Evolutionary conservation across 331 rosid species (phyloP), one percentile per base, ranked within the genome.

Genomic region (Acacia pycnantha): DNA sequence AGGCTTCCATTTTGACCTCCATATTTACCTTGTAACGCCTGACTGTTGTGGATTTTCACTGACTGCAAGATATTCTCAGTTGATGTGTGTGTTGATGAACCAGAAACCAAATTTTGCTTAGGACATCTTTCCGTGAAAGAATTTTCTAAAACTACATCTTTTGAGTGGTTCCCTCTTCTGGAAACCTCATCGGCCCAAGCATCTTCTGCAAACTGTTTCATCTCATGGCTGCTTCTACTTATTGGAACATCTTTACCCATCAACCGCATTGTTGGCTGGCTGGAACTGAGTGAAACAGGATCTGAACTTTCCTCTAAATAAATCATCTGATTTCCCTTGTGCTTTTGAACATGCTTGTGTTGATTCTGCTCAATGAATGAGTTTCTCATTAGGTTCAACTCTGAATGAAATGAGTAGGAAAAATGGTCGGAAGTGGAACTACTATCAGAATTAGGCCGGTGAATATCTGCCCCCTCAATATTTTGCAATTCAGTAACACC

Each of bases 241-340:
- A 92, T 86, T 6, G 90, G 87, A 80, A 92, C 94, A 89, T 92
- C 97, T 89, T 89, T 92, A 19, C 97, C 97, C 94, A 91, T 92
- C 87, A 94, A 82, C 67, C 97, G 87, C 97, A 90, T 91, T 33
- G 95, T 91, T 82, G 90, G 94, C 65, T 87, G 97, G 83, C 84
- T 71, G 47, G 84, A 80, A 83, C 81, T 79, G 1, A n/a, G 79
- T 4, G 80, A 50, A 73, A 44, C 58, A 80, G 54, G 80, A 81
- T 73, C 85, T 35, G 87, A 79, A 83, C 72, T 83, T 80, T 85
- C 91, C 72, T 77, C 77, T 9, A 86, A 85, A 80, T 84, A 79
- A 84, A 76, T 37, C 74, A 66, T 72, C 81, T 77, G 86, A 73
- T 79, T 73, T 77, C 46, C 80, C 53, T 77, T 82, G 73, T 77